Percentiles rank a stretch among this genome's conserved stretches.
phyloP scores from a whole-genome alignment of 2,329 filamentous ascomycete genomes.

The Ophiocordyceps robertsii region DNA sequence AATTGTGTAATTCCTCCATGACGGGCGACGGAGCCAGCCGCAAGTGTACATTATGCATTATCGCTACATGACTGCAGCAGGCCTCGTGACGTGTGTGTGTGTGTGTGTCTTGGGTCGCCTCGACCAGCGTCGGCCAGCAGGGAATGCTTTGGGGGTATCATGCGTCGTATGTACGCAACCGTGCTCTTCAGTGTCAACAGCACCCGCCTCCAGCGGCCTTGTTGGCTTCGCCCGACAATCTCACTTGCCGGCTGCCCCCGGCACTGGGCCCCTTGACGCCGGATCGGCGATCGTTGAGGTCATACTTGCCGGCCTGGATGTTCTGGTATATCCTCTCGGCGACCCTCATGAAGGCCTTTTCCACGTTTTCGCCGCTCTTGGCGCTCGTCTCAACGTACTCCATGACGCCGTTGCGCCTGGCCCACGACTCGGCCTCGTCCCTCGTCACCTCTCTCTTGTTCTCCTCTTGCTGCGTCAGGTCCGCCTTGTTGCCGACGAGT shows the following conservation, averaged over 20 bases:
- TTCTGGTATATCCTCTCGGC: constrained; percentile 94
- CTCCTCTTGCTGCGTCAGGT: constrained; percentile 47
- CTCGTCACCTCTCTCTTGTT: constrained; percentile 68
- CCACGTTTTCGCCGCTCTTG: constrained; percentile 89
- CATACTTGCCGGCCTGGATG: constrained; percentile 88
- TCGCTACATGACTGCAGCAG: not conserved
- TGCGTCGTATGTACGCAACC: constrained; percentile 3
- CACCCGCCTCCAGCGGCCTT: constrained; percentile 30
- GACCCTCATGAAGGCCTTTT: constrained; percentile 83
- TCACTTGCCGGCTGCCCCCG: constrained; percentile 31
- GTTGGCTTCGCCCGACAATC: constrained; percentile 24
- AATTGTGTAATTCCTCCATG: constrained; percentile 11
- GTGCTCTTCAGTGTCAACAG: constrained; percentile 21
- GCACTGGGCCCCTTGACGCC: constrained; percentile 69
- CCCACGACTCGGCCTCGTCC: constrained; percentile 85
- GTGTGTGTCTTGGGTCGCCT: not conserved
- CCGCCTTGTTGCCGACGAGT: constrained; percentile 88
- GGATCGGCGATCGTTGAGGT: constrained; percentile 81
- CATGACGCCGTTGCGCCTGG: constrained; percentile 68
- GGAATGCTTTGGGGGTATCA: constrained; percentile 13
- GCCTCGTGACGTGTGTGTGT: not conserved
- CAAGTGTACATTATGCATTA: constrained; percentile 1
- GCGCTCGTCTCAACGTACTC: constrained; percentile 94
- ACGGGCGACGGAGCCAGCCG: not conserved
- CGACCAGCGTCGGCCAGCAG: not conserved